Evolutionary conservation across 2,329 filamentous ascomycete genomes (phyloP).

Genomic region (Dryadomyces sulphureus): DNA sequence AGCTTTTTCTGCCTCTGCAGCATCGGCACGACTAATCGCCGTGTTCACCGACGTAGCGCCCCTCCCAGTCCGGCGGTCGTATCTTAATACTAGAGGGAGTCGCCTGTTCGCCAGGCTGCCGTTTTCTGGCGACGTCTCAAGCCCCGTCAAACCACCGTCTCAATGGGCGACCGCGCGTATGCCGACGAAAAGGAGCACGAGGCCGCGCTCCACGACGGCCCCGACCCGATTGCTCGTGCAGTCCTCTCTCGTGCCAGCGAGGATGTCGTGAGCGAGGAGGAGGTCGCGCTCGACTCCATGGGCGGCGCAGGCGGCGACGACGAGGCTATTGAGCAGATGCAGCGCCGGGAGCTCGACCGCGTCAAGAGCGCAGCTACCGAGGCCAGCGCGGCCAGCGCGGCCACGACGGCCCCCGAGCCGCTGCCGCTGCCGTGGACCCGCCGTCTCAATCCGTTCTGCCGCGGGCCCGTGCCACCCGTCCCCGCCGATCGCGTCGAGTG

Average conservation of each 20-base stretch:
- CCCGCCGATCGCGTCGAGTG: conserved; percentile 39
- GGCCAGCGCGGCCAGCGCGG: conserved; percentile 28
- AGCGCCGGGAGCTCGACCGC: conserved; percentile 20
- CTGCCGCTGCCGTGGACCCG: conserved; percentile 46
- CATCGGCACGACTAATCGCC: background rate
- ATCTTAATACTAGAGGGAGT: too few relatives aligned
- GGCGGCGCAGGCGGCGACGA: conserved; percentile 19
- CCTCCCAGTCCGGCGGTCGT: too few relatives aligned
- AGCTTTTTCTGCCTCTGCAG: background rate
- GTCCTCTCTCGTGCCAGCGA: conserved; percentile 1
- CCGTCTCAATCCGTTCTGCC: conserved; percentile 44
- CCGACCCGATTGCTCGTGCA: conserved; percentile 9
- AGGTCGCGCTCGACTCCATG: conserved; percentile 8
- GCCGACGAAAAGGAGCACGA: conserved; percentile 10
- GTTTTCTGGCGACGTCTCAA: background rate
- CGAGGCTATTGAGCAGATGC: background rate
- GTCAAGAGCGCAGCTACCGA: conserved; percentile 40
- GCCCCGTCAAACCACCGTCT: too few relatives aligned
- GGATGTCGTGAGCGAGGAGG: conserved; percentile 11
- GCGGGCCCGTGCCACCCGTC: conserved; percentile 40
- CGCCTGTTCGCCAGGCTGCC: too few relatives aligned
- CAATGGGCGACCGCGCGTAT: conserved; percentile 7
- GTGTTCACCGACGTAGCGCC: background rate
- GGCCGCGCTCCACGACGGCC: conserved; percentile 8
- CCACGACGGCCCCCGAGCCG: background rate